These are phyloP conservation scores for Microbotryum scabiosae DNA, from an alignment of 1,284 basidiomycete species.

Conservation along the genomic window DNA sequence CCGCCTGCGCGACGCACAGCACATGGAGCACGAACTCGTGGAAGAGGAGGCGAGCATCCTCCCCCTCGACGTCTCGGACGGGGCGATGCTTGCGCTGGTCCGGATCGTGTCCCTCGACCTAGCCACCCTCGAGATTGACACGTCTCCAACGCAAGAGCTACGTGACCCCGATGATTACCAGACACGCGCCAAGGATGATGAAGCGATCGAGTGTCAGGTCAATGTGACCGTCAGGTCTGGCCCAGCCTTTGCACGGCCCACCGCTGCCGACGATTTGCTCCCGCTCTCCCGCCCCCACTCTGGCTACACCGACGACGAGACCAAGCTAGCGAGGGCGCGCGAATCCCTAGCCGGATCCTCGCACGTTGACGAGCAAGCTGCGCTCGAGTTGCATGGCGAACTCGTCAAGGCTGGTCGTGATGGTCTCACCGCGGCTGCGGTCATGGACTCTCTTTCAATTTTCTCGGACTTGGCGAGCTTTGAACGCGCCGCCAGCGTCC, in stretches of 20 bases:
- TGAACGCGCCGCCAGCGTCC: constrained; percentile 11
- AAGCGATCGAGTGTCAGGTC: constrained; percentile 36
- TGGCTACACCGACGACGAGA: not conserved
- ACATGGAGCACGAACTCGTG: too few relatives aligned
- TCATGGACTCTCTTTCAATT: too few relatives aligned
- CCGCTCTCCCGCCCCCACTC: constrained; percentile 2
- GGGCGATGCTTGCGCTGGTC: constrained; percentile 61
- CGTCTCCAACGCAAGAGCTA: constrained; percentile 48
- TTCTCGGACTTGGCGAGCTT: too few relatives aligned
- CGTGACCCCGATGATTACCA: constrained; percentile 8
- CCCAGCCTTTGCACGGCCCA: too few relatives aligned
- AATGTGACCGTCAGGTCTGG: not conserved
- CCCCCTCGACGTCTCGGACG: constrained; percentile 61
- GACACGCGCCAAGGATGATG: constrained; percentile 60
- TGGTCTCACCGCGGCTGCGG: too few relatives aligned
- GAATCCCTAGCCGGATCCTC: constrained; percentile 32
- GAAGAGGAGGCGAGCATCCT: constrained; percentile 55
- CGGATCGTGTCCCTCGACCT: constrained; percentile 63
- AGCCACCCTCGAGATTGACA: constrained; percentile 48
- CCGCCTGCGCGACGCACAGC: not conserved
- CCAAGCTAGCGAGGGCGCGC: not conserved
- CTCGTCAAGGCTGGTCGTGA: too few relatives aligned
- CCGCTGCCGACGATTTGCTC: constrained; percentile 18
- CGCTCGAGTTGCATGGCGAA: not conserved
- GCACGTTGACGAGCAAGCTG: constrained; percentile 36